These are phyloP conservation scores for Tilletia caries DNA, from an alignment of 1,284 basidiomycete genomes.

Conservation along the genomic window DNA sequence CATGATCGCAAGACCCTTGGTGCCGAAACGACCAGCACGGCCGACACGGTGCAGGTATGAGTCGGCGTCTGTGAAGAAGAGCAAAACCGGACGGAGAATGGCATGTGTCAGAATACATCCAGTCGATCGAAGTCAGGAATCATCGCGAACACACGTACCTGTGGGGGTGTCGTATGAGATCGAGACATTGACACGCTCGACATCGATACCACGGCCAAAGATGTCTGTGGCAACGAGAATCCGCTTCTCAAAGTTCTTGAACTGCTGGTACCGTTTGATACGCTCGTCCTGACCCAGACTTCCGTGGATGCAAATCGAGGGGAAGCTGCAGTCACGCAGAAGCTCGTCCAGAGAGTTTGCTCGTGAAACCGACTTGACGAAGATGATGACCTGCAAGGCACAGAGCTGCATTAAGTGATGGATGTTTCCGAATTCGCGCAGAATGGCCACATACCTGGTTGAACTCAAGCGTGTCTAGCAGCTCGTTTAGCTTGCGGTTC, in stretches of 20 bases:
- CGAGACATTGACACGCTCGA: slow-evolving; percentile 52
- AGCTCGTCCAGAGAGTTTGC: slow-evolving; percentile 96
- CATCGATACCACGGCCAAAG: slow-evolving; percentile 53
- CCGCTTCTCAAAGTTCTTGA: slow-evolving; percentile 99
- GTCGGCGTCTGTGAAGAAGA: slow-evolving; percentile 76
- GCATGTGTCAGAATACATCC: no score
- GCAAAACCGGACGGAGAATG: no score
- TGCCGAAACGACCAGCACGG: slow-evolving; percentile 98
- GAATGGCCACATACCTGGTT: slow-evolving; percentile 70
- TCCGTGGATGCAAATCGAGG: slow-evolving; percentile 95
- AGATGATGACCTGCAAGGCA: slow-evolving; percentile 81
- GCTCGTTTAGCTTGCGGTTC: slow-evolving; percentile 95
- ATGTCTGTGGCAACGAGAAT: slow-evolving; percentile 57
- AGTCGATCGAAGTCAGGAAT: neutral
- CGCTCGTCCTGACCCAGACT: slow-evolving; percentile 91
- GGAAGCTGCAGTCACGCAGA: slow-evolving; percentile 96
- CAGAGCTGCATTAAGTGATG: neutral
- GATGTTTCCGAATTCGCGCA: no score
- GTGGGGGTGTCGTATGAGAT: slow-evolving; percentile 71
- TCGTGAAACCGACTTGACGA: slow-evolving; percentile 94
- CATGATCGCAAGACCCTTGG: slow-evolving; percentile 98
- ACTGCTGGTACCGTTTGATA: slow-evolving; percentile 94
- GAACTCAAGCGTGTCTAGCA: slow-evolving; percentile 95
- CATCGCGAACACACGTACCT: neutral
- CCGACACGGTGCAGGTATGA: slow-evolving; percentile 98